phyloP scores from a whole-genome alignment of 139 green algal genomes.

The Chlamydomonas urium region DNA sequence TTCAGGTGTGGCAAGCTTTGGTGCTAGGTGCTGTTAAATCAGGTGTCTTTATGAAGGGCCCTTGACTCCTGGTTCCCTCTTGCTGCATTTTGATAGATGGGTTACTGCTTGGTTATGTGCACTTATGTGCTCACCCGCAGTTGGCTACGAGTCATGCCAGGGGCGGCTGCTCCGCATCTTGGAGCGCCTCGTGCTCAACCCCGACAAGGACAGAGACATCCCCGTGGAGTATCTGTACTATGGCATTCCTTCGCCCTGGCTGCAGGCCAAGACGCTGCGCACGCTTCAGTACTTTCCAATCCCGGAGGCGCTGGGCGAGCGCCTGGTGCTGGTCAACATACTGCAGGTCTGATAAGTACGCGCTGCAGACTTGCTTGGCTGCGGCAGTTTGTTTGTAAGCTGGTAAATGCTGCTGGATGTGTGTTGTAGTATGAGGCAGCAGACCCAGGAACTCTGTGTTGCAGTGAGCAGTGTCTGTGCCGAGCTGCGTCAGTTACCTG shows the following conservation, averaged over 20 bases:
- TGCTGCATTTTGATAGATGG: no score
- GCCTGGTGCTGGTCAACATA: slow-evolving; percentile 49
- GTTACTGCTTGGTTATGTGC: neutral
- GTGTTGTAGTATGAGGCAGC: no score
- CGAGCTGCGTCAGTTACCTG: no score
- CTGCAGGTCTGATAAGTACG: slow-evolving; percentile 28
- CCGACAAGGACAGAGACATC: slow-evolving; percentile 54
- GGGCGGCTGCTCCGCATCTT: slow-evolving; percentile 77
- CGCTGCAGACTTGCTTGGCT: no score
- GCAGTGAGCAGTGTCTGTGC: no score
- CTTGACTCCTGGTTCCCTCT: no score
- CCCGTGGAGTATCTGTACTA: slow-evolving; percentile 97
- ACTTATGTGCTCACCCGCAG: slow-evolving; percentile 15
- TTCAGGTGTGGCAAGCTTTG: no score
- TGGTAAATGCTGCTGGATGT: no score
- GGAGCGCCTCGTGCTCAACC: slow-evolving; percentile 64
- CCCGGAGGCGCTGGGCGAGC: slow-evolving; percentile 64
- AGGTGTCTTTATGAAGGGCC: no score
- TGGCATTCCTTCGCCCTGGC: slow-evolving; percentile 94
- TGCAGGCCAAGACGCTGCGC: slow-evolving; percentile 83
- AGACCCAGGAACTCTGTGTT: no score
- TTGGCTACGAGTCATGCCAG: slow-evolving; percentile 82
- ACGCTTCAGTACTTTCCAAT: slow-evolving; percentile 92
- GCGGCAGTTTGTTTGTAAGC: no score
- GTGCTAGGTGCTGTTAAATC: no score